Evolutionary conservation across 2,329 filamentous ascomycete genomes (phyloP).

Genomic region (Diaporthe sp.): DNA sequence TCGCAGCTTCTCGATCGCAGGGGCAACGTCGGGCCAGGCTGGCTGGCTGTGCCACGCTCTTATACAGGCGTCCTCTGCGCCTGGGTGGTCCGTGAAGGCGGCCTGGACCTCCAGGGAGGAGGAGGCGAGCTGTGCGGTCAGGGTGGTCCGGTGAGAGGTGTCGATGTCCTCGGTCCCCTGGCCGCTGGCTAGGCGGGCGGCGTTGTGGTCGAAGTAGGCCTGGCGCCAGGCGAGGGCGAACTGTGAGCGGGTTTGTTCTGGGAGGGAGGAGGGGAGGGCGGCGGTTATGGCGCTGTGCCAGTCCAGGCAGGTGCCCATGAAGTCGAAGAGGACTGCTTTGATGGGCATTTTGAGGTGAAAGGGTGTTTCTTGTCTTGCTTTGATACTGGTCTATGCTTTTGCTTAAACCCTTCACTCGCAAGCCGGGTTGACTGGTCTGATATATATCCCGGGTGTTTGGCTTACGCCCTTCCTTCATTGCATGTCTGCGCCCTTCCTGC

Average conservation of each 20-base stretch:
- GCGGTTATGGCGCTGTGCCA: conserved; percentile 58
- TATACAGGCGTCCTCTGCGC: conserved; percentile 42
- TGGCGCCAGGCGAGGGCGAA: conserved; percentile 62
- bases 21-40: conserved; percentile 61
- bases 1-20: conserved; percentile 52
- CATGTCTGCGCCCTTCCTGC: neutral
- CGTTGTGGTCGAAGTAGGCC: conserved; percentile 58
- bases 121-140: conserved; percentile 49
- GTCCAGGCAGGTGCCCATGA: conserved; percentile 68
- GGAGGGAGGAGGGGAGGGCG: conserved; percentile 48
- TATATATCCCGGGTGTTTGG: neutral
- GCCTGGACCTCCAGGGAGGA: conserved; percentile 36
- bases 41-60: conserved; percentile 59
- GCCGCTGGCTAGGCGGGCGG: conserved; percentile 47
- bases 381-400: too few species aligned
- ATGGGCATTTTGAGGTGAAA: conserved; percentile 35
- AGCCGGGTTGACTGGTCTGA: neutral
- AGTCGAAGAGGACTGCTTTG: conserved; percentile 65
- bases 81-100: conserved; percentile 35
- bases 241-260: conserved; percentile 45
- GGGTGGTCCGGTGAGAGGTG: conserved; percentile 54
- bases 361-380: too few species aligned
- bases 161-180: conserved; percentile 61
- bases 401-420: too few species aligned
- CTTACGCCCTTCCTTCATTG: neutral